phyloP scores from a whole-genome alignment of 139 green algal species.

The Chlorella sp. region DNA sequence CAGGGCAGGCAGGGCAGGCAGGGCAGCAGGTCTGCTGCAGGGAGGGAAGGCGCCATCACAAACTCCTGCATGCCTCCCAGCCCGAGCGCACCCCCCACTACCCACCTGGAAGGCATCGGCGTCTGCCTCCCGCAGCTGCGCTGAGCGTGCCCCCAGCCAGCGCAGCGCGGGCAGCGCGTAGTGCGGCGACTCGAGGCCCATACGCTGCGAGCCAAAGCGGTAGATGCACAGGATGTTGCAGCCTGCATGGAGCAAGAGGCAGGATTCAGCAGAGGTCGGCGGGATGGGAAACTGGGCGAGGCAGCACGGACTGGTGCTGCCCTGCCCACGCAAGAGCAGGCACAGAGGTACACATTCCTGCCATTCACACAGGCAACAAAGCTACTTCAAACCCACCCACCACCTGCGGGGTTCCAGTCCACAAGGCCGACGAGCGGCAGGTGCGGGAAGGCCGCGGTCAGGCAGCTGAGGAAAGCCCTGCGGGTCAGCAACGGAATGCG shows the following conservation, averaged over 20 bases:
- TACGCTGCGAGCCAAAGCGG: constrained; percentile 71
- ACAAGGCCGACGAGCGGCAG: constrained; percentile 69
- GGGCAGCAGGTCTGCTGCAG: not conserved
- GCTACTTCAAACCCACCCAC: no score
- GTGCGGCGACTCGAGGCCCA: constrained; percentile 69
- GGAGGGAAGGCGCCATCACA: not conserved
- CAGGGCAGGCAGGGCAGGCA: not conserved
- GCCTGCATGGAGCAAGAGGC: constrained; percentile 15
- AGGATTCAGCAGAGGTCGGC: no score
- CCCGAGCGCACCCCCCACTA: not conserved
- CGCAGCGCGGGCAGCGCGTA: constrained; percentile 67
- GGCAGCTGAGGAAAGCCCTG: constrained; percentile 56
- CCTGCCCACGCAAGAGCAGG: no score
- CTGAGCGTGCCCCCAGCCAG: constrained; percentile 76
- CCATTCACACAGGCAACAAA: no score
- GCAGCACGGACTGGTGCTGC: no score
- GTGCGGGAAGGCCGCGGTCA: constrained; percentile 49
- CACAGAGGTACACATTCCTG: no score
- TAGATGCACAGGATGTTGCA: constrained; percentile 74
- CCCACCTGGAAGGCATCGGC: constrained; percentile 46
- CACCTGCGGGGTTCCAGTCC: constrained; percentile 88
- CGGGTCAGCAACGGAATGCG: no score
- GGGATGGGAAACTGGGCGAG: no score
- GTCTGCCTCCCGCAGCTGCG: constrained; percentile 59
- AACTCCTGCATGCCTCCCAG: not conserved